Evolutionary conservation across 2,329 filamentous ascomycete species (phyloP), one percentile per base, ranked within the genome.

Genomic region (Fusarium duplospermum): DNA sequence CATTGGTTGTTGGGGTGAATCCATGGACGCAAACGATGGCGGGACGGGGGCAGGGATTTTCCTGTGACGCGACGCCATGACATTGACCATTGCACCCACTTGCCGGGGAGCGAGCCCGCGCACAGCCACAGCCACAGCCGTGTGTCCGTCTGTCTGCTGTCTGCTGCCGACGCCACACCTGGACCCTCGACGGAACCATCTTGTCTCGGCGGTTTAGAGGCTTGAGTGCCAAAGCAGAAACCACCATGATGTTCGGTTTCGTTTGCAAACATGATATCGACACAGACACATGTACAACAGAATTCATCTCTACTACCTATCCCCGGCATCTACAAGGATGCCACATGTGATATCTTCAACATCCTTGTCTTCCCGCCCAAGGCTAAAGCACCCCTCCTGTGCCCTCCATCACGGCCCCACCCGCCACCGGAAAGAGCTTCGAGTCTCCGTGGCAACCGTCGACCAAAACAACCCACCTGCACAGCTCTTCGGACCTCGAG

Each of bases 1-100:
- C 47, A 35, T 29, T 61, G 63, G 68, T 75, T 74, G 72, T 74
- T 73, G 67, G 70, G 71, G 58, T 58, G 67, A 71, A 50, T 62
- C 56, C 38, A 54, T 24, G 47, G 36, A 33, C 59, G 47, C 58
- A 52, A 62, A 60, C 62, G 64, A 65, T 38, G 62, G 59, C 60
- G 63, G n/a, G 65, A 45, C 47, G 56, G 52, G 24, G 57, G 38
- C 50, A 60, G 45, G 24, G 57, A 60, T 62, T 18, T n/a, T 36
- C 24, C 24, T 27, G 18, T 47, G 56, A 47, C 47, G 47, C 47
- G 24, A 50, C 45, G 45, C 45, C 24, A 50, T 36, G 29, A 33
- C 59, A 45, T 45, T 45, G 42, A 45, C 42, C 42, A 45, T 50
- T 2, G 45, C 59, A 62, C 36, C 40, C 52, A 52, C 62, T 73